A percentile compares a stretch with the other conserved stretches of the same genome.
Evolutionary conservation across 768 basidiomycete genomes (phyloP).

Genomic region (Zangia roseola): DNA sequence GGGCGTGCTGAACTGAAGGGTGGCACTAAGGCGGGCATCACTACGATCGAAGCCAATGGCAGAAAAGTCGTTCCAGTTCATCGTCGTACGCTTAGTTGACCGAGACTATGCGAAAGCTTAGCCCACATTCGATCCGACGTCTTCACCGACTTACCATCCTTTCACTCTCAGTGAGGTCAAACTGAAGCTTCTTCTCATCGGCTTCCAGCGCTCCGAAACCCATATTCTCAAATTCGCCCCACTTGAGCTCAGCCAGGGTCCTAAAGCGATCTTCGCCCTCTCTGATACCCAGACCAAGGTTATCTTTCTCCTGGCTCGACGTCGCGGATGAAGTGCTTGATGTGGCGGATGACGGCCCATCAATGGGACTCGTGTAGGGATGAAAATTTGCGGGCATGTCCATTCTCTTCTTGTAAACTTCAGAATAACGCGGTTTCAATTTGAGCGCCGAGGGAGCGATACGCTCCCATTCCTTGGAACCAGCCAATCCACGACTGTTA

Average conservation of each 20-base stretch:
- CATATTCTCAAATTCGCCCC: slow-evolving; percentile 87
- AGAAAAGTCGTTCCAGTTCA: slow-evolving; percentile 92
- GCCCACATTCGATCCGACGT: slow-evolving; percentile 1
- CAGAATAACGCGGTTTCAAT: slow-evolving; percentile 67
- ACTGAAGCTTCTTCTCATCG: slow-evolving; percentile 75
- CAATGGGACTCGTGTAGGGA: slow-evolving; percentile 40
- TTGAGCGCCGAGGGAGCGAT: slow-evolving; percentile 63
- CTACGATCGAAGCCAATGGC: slow-evolving; percentile 75
- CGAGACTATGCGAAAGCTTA: slow-evolving; percentile 47
- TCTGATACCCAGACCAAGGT: slow-evolving; percentile 34
- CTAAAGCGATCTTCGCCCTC: slow-evolving; percentile 70
- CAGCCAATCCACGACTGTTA: slow-evolving; percentile 39
- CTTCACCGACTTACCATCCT: slow-evolving; percentile 45
- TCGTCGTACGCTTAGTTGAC: slow-evolving; percentile 72
- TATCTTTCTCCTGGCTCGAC: slow-evolving; percentile 31
- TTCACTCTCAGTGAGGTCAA: slow-evolving; percentile 90
- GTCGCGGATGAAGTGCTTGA: slow-evolving; percentile 41
- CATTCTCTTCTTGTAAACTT: slow-evolving; percentile 76
- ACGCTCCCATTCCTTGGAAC: slow-evolving; percentile 75
- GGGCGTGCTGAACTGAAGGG: slow-evolving; percentile 73
- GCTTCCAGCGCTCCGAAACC: slow-evolving; percentile 64
- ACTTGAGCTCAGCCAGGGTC: slow-evolving; percentile 81
- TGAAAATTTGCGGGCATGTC: slow-evolving; percentile 59
- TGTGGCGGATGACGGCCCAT: slow-evolving; percentile 38
- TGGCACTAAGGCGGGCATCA: slow-evolving; percentile 73